Evolutionary conservation across 176 grass and related monocot genomes (phyloP).

Genomic region (Musa troglodytarum): DNA sequence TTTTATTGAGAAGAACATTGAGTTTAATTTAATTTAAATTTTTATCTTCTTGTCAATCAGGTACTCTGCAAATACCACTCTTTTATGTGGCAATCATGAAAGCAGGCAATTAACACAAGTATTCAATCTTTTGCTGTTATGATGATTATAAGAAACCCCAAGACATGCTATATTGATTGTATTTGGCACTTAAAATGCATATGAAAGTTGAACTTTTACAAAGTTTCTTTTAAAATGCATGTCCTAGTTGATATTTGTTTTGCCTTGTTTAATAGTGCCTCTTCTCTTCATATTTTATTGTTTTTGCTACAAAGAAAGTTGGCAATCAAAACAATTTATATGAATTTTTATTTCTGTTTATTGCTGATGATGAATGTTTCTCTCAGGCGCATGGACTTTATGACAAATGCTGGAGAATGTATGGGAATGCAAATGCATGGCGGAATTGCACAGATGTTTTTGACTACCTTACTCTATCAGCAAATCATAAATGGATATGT

Average conservation of each 20-base stretch:
- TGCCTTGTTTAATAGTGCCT: not conserved
- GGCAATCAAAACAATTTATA: not conserved
- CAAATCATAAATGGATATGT: slow-evolving; percentile 92
- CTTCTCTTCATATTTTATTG: not conserved
- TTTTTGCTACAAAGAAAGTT: not conserved
- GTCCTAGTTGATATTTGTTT: not conserved
- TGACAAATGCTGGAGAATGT: slow-evolving; percentile 96
- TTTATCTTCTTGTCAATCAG: slow-evolving; percentile 26
- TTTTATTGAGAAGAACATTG: not conserved
- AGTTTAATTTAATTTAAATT: slow-evolving; percentile 17
- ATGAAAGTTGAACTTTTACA: not conserved
- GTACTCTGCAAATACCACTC: slow-evolving; percentile 96
- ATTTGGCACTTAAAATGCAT: not conserved
- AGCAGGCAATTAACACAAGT: slow-evolving; percentile 98
- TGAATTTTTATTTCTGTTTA: not conserved
- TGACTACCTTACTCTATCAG: slow-evolving; percentile 94
- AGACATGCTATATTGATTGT: not conserved
- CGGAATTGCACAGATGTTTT: slow-evolving; percentile 99
- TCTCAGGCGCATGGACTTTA: slow-evolving; percentile 96
- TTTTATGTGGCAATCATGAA: slow-evolving; percentile 98
- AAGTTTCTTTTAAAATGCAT: not conserved
- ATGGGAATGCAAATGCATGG: slow-evolving; percentile 99
- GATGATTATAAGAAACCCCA: not conserved
- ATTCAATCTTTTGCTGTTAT: slow-evolving; percentile 9
- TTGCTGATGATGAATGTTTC: slow-evolving; percentile 11